Base-by-base conservation (phyloP, 2,329 filamentous ascomycete species). In the Cadophora luteo-olivacea region DNA sequence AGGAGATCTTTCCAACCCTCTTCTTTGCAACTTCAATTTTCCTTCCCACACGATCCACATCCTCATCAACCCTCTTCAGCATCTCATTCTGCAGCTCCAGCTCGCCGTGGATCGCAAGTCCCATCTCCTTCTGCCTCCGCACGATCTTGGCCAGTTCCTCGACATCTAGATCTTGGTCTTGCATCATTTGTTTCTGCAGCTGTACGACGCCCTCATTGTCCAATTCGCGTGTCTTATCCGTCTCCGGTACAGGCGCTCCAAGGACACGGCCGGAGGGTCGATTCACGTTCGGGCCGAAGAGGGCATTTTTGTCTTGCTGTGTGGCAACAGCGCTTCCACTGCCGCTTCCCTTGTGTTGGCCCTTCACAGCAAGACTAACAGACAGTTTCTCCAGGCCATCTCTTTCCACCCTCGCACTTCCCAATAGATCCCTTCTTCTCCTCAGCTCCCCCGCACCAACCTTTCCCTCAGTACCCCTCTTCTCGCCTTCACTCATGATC, bases 1-100 rank as follows among this genome's bases (percentile, higher is more conserved):
- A 69, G 29, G 45, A 60, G 25, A 94, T 88, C 82, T 90, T 91
- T 77, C 84, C 86, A 68, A 90, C 86, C 67, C 91, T 85, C 75
- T 89, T 89, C 82, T 91, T 93, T n/a, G 89, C 92, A 69, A 94
- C 87, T 70, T 85, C 84, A 67, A 94, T 80, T 84, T 95, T 95
- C 69, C 85, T 85, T 54, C 85, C 84, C 19, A 93, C 82, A 6
- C 90, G 82, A 70, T 90, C 87, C 2, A 86, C 85, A 79, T 94
- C 91, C 66, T 88, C 83, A 71, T 91, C 89, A 70, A 94, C 77
- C 72, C 87, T 79, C 14, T 87, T 85, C 36, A 96, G 82, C 86
- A 93, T 87, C 78, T 88, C 85, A 65, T 88, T 91, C 81, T 95
- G 92, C 72, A 87, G 80, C 64, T 89, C 86, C 66, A 94, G 84